These are phyloP conservation scores for peach (Prunus persica) DNA, from an alignment of 306 rosid species.

Conservation along the genomic window DNA sequence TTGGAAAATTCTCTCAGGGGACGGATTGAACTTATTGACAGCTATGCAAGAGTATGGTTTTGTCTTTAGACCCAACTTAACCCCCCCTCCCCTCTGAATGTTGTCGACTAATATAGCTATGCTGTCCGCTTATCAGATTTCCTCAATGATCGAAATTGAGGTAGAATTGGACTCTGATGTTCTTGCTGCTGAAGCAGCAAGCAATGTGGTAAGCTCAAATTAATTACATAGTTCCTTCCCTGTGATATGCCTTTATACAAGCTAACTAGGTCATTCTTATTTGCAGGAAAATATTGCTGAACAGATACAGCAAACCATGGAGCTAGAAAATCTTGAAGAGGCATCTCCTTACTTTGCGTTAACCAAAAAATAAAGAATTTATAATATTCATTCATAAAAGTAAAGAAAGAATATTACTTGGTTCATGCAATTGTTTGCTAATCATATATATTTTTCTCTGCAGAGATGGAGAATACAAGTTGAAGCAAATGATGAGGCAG, in stretches of 20 bases:
- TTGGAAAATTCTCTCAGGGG: conserved; percentile 77
- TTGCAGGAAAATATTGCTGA: conserved; percentile 78
- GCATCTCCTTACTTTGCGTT: conserved; percentile 25
- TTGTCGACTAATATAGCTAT: conserved; percentile 22
- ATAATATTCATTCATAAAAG: neutral
- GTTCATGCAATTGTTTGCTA: neutral
- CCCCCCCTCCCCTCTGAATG: neutral
- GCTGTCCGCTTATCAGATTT: conserved; percentile 47
- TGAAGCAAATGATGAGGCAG: conserved; percentile 92
- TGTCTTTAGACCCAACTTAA: conserved; percentile 14
- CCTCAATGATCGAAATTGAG: conserved; percentile 96
- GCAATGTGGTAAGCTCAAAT: conserved; percentile 56
- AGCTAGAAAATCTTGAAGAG: conserved; percentile 95
- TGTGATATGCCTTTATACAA: neutral
- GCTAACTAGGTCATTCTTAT: conserved; percentile 1
- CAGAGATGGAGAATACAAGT: conserved; percentile 87
- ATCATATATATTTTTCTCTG: neutral
- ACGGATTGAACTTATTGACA: conserved; percentile 78
- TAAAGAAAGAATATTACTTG: neutral
- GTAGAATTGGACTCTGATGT: conserved; percentile 93
- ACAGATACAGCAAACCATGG: conserved; percentile 91
- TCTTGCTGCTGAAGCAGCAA: conserved; percentile 83
- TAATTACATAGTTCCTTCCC: conserved; percentile 16
- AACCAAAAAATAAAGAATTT: too few relatives aligned
- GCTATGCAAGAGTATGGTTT: conserved; percentile 79